Evolutionary conservation across 1,284 basidiomycete genomes (phyloP), one percentile per base, ranked within the genome.

Genomic region (Retiboletus flavoniger): DNA sequence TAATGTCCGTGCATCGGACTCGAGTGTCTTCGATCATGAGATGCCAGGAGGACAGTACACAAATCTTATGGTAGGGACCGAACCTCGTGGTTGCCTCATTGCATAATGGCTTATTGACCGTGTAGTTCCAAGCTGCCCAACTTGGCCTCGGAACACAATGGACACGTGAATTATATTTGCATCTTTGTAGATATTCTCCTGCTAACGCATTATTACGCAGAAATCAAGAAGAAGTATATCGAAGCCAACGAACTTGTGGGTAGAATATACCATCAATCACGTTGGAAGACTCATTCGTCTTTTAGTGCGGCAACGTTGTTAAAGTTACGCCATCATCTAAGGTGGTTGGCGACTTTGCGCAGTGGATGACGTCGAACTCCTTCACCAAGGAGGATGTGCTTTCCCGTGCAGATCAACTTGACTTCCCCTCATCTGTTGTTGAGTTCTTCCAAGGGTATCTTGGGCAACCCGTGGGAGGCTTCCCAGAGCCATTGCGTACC

Each of bases 271-370:
- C 48, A 2, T 43, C 41, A 39, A 24, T 21, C 58, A 52, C 53
- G 57, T 59, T 61, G 45, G 40, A 50, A 34, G 39, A 26, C 47
- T 61, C 32, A 69, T 46, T 49, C 29, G 28, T 58, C 55, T 29
- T 55, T 39, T 54, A 95, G 83, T 98, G 97, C 72, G 97, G 97
- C 49, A 95, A 98, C 69, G 91, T 99, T 70, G 90, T 99, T 80
- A 99, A 99, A 78, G 96, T 99, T 64, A 99, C 97, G 24, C 97
- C 97, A 36, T 98, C 97, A 19, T 99, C 97, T 56, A 98, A 99
- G 80, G 94, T 98, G 49, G 96, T 99, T 52, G 97, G 97, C 45
- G 97, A 99, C 79, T 96, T 99, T 74, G 97, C 97, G 28, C 93
- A 96, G 74, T 98, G 94, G 88, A 95, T 99, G 94, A 95, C 95